These are phyloP conservation scores for Hirschfeldia incana DNA, from an alignment of 345 rosid genomes.

Conservation along the genomic window DNA sequence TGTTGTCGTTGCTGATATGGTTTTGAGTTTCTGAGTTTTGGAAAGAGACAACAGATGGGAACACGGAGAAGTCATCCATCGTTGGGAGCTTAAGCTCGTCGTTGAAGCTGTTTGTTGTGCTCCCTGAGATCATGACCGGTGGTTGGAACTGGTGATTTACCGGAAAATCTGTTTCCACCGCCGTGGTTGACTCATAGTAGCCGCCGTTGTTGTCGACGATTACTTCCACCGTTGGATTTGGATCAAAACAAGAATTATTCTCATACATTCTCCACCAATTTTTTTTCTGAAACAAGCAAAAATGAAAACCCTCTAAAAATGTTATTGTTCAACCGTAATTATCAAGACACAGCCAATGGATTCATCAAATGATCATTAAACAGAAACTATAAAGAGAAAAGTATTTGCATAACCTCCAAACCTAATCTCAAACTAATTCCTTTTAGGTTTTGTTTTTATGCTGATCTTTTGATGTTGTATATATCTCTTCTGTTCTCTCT, in stretches of 20 bases:
- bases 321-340: background rate
- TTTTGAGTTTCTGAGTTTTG: conserved; percentile 9
- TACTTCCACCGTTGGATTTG: conserved; percentile 41
- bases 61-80: conserved; percentile 37
- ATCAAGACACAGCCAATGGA: background rate
- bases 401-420: conserved; percentile 6
- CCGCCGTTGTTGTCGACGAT: conserved; percentile 16
- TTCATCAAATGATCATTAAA: background rate
- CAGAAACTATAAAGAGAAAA: background rate
- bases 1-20: conserved; percentile 16
- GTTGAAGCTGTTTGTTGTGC: conserved; percentile 30
- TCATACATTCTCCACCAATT: conserved; percentile 43
- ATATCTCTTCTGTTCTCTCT: background rate
- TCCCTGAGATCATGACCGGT: background rate
- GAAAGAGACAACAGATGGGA: conserved; percentile 10
- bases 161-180: conserved; percentile 11
- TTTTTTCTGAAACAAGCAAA: conserved; percentile 19
- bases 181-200: conserved; percentile 3
- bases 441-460: background rate
- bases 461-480: background rate
- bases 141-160: conserved; percentile 18
- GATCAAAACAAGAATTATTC: conserved; percentile 50
- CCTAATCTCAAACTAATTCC: conserved; percentile 35
- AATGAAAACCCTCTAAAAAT: background rate
- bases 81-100: conserved; percentile 46